Evolutionary conservation across 2,329 filamentous ascomycete species (phyloP).

Genomic region (Arthrobotrys iridis): DNA sequence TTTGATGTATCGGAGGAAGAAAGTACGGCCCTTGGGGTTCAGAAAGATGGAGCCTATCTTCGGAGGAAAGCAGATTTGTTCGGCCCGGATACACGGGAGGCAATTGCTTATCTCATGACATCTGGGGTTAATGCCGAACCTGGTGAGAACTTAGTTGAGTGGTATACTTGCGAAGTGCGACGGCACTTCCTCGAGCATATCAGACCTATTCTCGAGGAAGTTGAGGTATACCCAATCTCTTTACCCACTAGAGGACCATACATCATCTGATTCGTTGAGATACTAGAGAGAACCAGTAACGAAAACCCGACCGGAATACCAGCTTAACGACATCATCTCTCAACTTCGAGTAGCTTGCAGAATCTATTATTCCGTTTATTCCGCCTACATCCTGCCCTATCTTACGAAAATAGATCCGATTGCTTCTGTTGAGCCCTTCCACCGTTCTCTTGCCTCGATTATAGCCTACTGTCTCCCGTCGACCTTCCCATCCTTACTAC

Average conservation of each 20-base stretch:
- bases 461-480: constrained; percentile 57
- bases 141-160: constrained; percentile 57
- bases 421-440: constrained; percentile 46
- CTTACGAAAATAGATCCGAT: constrained; percentile 41
- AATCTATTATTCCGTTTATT: constrained; percentile 53
- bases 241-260: not conserved
- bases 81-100: constrained; percentile 53
- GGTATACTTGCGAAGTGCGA: constrained; percentile 58
- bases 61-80: constrained; percentile 55
- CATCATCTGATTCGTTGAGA: not conserved
- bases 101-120: constrained; percentile 56
- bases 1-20: constrained; percentile 54
- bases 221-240: constrained; percentile 17
- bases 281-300: constrained; percentile 24
- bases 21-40: constrained; percentile 51
- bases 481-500: constrained; percentile 39
- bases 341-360: constrained; percentile 46
- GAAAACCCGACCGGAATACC: constrained; percentile 42
- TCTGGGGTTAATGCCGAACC: constrained; percentile 41
- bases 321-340: constrained; percentile 43
- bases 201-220: constrained; percentile 54
- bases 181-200: constrained; percentile 58
- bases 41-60: constrained; percentile 43
- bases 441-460: constrained; percentile 57
- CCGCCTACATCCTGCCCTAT: constrained; percentile 43